Percentiles rank a stretch among this genome's conserved stretches.
Conservation (phyloP, 495 filamentous ascomycete genomes). For the Niebla homalea region DNA sequence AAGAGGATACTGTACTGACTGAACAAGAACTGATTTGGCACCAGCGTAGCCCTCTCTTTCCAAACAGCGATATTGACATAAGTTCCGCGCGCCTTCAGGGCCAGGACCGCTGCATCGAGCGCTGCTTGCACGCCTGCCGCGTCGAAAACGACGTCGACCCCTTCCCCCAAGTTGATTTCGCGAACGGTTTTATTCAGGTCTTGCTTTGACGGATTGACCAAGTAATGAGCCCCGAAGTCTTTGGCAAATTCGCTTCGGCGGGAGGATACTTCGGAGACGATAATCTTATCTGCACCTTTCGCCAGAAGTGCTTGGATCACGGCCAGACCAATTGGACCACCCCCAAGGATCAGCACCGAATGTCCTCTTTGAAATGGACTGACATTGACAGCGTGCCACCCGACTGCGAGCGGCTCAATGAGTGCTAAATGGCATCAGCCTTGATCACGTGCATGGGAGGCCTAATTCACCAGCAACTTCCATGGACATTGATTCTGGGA, state of each 20-base stretch:
- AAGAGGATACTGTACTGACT: constrained; percentile 16
- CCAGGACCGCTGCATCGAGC: constrained; percentile 35
- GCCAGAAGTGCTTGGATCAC: constrained; percentile 44
- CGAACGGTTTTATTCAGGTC: constrained; percentile 34
- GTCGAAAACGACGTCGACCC: constrained; percentile 44
- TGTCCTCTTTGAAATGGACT: constrained; percentile 37
- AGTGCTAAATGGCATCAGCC: constrained; percentile 26
- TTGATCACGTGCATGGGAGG: not conserved
- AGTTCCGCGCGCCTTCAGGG: constrained; percentile 38
- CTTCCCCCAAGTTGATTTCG: constrained; percentile 33
- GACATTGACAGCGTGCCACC: constrained; percentile 50
- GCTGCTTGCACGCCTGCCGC: constrained; percentile 42
- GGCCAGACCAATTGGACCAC: constrained; percentile 49
- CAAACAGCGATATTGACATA: constrained; percentile 51
- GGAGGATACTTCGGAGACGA: constrained; percentile 40
- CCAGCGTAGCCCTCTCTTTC: constrained; percentile 37
- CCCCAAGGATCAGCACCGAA: constrained; percentile 42
- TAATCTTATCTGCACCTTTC: constrained; percentile 35
- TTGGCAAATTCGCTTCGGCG: constrained; percentile 36
- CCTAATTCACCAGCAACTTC: constrained; percentile 33
- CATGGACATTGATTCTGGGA: constrained; percentile 36
- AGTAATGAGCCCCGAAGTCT: constrained; percentile 39
- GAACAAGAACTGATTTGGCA: constrained; percentile 35
- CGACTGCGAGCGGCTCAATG: constrained; percentile 50
- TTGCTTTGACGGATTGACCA: constrained; percentile 41